Percentiles rank a stretch among this genome's conserved stretches.
Evolutionary conservation across 306 rosid species (phyloP).

Genomic region (Medicago arabica): DNA sequence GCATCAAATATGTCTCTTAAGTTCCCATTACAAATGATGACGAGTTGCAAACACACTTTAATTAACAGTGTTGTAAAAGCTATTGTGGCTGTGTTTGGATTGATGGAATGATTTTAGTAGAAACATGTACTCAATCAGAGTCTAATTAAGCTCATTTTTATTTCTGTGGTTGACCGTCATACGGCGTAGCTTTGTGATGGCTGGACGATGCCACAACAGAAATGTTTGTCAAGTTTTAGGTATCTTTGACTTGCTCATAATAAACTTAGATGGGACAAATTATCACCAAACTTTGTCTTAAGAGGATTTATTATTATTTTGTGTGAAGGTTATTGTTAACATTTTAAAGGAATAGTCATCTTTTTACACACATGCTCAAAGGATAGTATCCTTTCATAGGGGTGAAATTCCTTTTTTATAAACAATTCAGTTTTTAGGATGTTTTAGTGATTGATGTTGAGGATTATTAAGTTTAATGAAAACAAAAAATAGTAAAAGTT

Average conservation of each 20-base stretch:
- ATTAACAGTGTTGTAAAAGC: constrained; percentile 13
- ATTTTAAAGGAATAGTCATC: neutral
- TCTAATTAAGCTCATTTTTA: neutral
- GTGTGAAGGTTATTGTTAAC: no score
- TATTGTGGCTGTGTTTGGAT: neutral
- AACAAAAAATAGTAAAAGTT: neutral
- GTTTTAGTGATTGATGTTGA: neutral
- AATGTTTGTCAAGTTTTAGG: neutral
- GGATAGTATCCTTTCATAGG: neutral
- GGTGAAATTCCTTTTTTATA: neutral
- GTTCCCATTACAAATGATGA: constrained; percentile 2
- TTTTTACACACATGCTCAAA: neutral
- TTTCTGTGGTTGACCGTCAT: neutral
- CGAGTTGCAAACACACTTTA: constrained; percentile 9
- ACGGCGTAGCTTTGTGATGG: neutral
- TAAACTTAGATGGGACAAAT: neutral
- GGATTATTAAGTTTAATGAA: neutral
- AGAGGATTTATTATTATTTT: neutral
- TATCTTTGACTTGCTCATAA: no score
- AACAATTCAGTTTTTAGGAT: neutral
- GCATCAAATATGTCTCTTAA: neutral
- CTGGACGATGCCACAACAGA: neutral
- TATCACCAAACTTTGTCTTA: neutral
- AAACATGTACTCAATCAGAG: neutral
- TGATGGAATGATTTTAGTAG: constrained; percentile 20